These are phyloP conservation scores for Apiotrichum gracile DNA, from an alignment of 1,284 basidiomycete species.

Conservation along the genomic window DNA sequence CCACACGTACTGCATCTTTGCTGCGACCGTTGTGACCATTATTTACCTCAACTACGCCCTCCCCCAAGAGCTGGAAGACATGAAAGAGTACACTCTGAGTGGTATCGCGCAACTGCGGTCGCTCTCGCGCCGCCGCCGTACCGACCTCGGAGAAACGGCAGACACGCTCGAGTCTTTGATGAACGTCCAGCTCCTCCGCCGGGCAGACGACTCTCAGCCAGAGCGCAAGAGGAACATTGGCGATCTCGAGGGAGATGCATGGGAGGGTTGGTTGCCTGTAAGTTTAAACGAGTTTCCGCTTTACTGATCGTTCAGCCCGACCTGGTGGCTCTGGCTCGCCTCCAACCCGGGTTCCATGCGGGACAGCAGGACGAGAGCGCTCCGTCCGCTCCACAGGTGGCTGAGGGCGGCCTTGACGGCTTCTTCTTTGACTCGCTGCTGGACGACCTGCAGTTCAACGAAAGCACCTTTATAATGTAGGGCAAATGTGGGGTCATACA, in stretches of 20 bases:
- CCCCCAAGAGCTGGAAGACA: constrained; percentile 16
- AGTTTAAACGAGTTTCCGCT: background rate
- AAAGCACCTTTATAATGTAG: constrained; percentile 14
- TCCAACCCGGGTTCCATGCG: constrained; percentile 8
- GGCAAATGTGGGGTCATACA: too few species aligned
- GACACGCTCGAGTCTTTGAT: constrained; percentile 14
- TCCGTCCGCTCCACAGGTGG: background rate
- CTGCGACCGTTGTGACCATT: constrained; percentile 12
- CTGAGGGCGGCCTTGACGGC: background rate
- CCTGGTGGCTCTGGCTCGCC: constrained; percentile 10
- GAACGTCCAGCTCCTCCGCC: constrained; percentile 14
- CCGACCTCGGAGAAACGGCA: constrained; percentile 17
- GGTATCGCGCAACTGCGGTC: constrained; percentile 14
- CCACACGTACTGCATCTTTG: constrained; percentile 18
- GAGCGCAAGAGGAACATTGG: constrained; percentile 8
- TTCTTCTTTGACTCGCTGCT: constrained; percentile 13
- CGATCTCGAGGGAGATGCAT: constrained; percentile 9
- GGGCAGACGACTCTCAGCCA: constrained; percentile 1
- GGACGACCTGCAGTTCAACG: constrained; percentile 18
- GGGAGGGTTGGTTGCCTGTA: constrained; percentile 17
- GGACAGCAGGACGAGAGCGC: background rate
- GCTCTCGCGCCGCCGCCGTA: constrained; percentile 6
- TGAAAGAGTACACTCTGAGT: constrained; percentile 6
- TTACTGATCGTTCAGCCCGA: constrained; percentile 5
- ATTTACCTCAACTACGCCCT: constrained; percentile 18